A percentile compares a stretch with the other conserved stretches of the same genome.
These are phyloP conservation scores for Veloboletus limbatus DNA, from an alignment of 1,284 basidiomycete genomes.

Conservation along the genomic window DNA sequence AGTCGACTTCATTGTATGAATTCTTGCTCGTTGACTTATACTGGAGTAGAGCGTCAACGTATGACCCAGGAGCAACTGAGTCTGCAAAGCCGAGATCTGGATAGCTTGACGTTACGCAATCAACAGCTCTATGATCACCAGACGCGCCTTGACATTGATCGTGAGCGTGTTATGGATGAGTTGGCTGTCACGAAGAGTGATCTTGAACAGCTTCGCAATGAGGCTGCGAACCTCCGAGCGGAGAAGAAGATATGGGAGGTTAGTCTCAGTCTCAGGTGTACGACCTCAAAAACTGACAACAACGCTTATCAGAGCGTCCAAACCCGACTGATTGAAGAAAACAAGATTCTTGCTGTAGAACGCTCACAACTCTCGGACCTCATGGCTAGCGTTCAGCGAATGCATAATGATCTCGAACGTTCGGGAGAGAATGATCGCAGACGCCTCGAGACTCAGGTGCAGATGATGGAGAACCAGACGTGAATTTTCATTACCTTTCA, in stretches of 20 bases:
- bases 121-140: conserved; percentile 67
- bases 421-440: conserved; percentile 78
- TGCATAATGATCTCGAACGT: conserved; percentile 85
- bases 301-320: conserved; percentile 58
- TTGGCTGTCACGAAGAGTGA: conserved; percentile 53
- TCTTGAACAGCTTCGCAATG: conserved; percentile 77
- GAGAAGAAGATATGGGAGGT: conserved; percentile 95
- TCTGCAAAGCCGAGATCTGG: conserved; percentile 56
- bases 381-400: conserved; percentile 84
- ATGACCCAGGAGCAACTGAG: conserved; percentile 62
- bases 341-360: conserved; percentile 75
- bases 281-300: conserved; percentile 1
- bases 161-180: conserved; percentile 61
- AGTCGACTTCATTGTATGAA: conserved; percentile 18
- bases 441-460: conserved; percentile 77
- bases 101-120: conserved; percentile 61
- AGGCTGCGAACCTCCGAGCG: conserved; percentile 80
- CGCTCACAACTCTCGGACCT: conserved; percentile 82
- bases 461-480: conserved; percentile 77
- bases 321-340: conserved; percentile 79
- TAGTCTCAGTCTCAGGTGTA: conserved; percentile 20
- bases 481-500: conserved; percentile 37
- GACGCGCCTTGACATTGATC: conserved; percentile 65
- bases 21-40: conserved; percentile 2
- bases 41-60: conserved; percentile 55